phyloP scores from a whole-genome alignment of 495 filamentous ascomycete genomes.

The Aspergillus bertholletiae region DNA sequence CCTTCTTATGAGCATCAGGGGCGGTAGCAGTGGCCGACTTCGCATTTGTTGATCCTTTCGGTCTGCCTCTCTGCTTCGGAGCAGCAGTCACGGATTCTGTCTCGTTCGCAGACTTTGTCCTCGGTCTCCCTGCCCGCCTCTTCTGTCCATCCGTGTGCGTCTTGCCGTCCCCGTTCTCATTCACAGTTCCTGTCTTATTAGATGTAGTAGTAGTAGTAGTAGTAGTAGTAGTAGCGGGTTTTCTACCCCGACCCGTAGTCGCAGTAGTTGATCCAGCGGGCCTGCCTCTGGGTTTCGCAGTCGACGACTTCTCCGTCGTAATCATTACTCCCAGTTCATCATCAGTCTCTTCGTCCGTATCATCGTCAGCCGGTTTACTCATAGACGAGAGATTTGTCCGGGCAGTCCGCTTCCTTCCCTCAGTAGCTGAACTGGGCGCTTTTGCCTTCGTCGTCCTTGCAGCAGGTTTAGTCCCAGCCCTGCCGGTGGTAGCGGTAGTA shows the following conservation, averaged over 20 bases:
- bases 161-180: constrained; percentile 22
- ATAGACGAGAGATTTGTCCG: not conserved
- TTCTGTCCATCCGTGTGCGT: constrained; percentile 27
- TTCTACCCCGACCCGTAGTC: constrained; percentile 17
- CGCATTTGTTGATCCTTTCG: constrained; percentile 24
- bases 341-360: constrained; percentile 34
- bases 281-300: constrained; percentile 14
- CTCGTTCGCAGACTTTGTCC: constrained; percentile 18
- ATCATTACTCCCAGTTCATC: constrained; percentile 37
- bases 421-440: constrained; percentile 12
- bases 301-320: constrained; percentile 14
- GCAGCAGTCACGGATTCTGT: constrained; percentile 9
- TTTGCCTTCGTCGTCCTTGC: constrained; percentile 18
- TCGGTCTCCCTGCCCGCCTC: constrained; percentile 35
- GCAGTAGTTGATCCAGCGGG: constrained; percentile 14
- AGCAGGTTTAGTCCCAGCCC: constrained; percentile 10
- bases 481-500: constrained; percentile 15
- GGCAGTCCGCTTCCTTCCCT: constrained; percentile 10
- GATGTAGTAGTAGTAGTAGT: no score
- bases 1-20: constrained; percentile 22
- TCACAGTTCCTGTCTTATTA: constrained; percentile 10
- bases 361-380: constrained; percentile 8
- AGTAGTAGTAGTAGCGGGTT: constrained; percentile 9
- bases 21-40: constrained; percentile 14
- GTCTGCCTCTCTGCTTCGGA: constrained; percentile 32